Conservation (phyloP, 352 stramenopile genomes). For the Globisporangium okanoganense region DNA sequence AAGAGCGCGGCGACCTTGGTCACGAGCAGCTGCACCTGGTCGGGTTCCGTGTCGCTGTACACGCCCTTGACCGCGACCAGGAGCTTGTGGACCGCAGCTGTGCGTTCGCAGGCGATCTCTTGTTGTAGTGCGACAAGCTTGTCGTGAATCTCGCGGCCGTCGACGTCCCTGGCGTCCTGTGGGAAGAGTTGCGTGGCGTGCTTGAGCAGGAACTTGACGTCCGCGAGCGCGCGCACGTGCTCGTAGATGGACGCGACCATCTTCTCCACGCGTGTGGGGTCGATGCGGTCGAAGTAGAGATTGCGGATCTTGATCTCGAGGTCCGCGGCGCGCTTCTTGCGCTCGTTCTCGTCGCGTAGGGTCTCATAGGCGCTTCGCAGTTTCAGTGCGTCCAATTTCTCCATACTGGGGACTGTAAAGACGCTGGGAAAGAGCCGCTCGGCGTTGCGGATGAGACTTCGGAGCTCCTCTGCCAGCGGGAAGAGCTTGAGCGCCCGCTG, state of each 20-base stretch:
- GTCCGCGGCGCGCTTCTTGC: constrained; percentile 78
- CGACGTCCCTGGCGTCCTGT: constrained; percentile 49
- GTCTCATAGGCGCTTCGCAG: constrained; percentile 38
- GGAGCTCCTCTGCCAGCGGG: constrained; percentile 55
- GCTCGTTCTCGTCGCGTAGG: constrained; percentile 44
- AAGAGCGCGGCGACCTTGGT: constrained; percentile 60
- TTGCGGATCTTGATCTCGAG: constrained; percentile 88
- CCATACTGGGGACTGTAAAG: constrained; percentile 29
- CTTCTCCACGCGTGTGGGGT: constrained; percentile 66
- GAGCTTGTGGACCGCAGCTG: constrained; percentile 69
- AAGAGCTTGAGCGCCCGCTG: constrained; percentile 61
- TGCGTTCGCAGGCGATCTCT: constrained; percentile 56
- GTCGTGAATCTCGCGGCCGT: constrained; percentile 49
- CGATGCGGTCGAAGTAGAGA: constrained; percentile 89
- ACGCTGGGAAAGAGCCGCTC: constrained; percentile 74
- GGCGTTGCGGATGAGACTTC: constrained; percentile 78
- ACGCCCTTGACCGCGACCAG: constrained; percentile 45
- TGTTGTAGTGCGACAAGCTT: constrained; percentile 63
- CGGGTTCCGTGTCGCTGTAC: constrained; percentile 80
- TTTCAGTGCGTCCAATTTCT: constrained; percentile 22
- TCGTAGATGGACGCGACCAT: constrained; percentile 84
- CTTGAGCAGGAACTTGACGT: constrained; percentile 83
- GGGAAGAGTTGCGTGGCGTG: constrained; percentile 74
- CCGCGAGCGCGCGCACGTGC: constrained; percentile 58
- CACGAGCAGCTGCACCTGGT: constrained; percentile 53